These are phyloP conservation scores for Pseudofabraea citricarpa DNA, from an alignment of 2,329 filamentous ascomycete genomes.

Conservation along the genomic window DNA sequence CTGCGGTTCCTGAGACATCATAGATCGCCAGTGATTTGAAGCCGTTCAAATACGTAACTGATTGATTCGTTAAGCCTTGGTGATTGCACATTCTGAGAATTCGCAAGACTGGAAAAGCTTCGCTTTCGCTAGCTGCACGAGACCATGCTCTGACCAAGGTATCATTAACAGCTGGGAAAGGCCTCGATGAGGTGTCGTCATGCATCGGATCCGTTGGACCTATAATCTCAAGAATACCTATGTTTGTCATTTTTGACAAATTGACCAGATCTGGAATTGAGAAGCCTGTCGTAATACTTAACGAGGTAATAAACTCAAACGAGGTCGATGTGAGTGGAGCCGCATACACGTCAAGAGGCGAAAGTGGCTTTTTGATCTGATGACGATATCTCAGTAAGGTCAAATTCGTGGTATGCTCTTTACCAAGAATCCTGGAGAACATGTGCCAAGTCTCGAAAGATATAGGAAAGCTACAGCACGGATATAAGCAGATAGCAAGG, in stretches of 20 bases:
- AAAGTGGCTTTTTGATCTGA: slow-evolving; percentile 14
- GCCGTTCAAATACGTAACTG: slow-evolving; percentile 22
- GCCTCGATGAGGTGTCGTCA: not conserved
- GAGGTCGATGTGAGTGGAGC: slow-evolving; percentile 20
- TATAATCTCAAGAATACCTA: slow-evolving; percentile 26
- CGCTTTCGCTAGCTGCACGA: slow-evolving; percentile 17
- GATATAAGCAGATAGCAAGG: too few relatives aligned
- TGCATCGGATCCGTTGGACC: slow-evolving; percentile 1
- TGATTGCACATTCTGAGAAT: slow-evolving; percentile 27
- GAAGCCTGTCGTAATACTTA: slow-evolving; percentile 25
- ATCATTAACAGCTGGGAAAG: slow-evolving; percentile 16
- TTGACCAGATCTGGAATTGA: slow-evolving; percentile 22
- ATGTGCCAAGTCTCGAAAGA: slow-evolving; percentile 24
- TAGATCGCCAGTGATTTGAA: slow-evolving; percentile 27
- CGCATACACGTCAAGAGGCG: slow-evolving; percentile 20
- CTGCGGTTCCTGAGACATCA: slow-evolving; percentile 21
- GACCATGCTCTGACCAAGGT: slow-evolving; percentile 27
- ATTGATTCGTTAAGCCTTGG: slow-evolving; percentile 21
- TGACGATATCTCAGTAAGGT: slow-evolving; percentile 21
- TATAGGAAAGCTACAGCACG: slow-evolving; percentile 19
- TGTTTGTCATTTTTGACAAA: slow-evolving; percentile 24
- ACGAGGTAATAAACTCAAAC: slow-evolving; percentile 25
- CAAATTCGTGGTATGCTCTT: slow-evolving; percentile 10
- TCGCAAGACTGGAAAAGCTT: slow-evolving; percentile 24
- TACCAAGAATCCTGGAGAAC: slow-evolving; percentile 20